These are phyloP conservation scores for Serendipita sp. DNA, from an alignment of 768 basidiomycete genomes.

Conservation along the genomic window DNA sequence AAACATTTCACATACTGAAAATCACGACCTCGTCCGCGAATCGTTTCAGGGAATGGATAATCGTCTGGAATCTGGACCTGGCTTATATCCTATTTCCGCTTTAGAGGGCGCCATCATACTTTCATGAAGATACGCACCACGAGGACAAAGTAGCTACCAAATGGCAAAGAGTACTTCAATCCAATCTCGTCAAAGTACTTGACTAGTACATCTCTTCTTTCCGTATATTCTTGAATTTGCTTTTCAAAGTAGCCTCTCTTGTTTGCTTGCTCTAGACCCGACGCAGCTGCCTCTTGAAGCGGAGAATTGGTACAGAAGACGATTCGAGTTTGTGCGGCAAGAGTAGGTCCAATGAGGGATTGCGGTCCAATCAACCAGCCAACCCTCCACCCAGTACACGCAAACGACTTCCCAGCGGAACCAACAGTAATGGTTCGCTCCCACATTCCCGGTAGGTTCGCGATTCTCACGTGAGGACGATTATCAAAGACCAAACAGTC, in stretches of 20 bases:
- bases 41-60: slow-evolving; percentile 63
- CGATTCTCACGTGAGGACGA: slow-evolving; percentile 82
- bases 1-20: slow-evolving; percentile 44
- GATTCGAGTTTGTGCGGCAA: slow-evolving; percentile 85
- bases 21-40: slow-evolving; percentile 70
- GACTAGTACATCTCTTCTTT: slow-evolving; percentile 58
- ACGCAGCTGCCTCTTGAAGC: slow-evolving; percentile 83
- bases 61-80: slow-evolving; percentile 63
- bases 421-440: slow-evolving; percentile 91
- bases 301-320: slow-evolving; percentile 94
- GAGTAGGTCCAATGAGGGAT: slow-evolving; percentile 67
- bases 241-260: slow-evolving; percentile 61
- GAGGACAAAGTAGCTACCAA: slow-evolving; percentile 85
- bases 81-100: slow-evolving; percentile 47
- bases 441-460: slow-evolving; percentile 96
- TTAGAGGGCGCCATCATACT: slow-evolving; percentile 5
- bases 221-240: slow-evolving; percentile 63
- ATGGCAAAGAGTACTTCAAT: slow-evolving; percentile 70
- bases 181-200: slow-evolving; percentile 72
- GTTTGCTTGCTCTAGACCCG: slow-evolving; percentile 68
- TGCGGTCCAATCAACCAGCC: slow-evolving; percentile 89
- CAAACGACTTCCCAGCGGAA: slow-evolving; percentile 94
- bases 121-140: slow-evolving; percentile 34
- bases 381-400: slow-evolving; percentile 93
- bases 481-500: slow-evolving; percentile 83